phyloP scores from a whole-genome alignment of 2,329 filamentous ascomycete genomes.

The Neopestalotiopsis clavispora region DNA sequence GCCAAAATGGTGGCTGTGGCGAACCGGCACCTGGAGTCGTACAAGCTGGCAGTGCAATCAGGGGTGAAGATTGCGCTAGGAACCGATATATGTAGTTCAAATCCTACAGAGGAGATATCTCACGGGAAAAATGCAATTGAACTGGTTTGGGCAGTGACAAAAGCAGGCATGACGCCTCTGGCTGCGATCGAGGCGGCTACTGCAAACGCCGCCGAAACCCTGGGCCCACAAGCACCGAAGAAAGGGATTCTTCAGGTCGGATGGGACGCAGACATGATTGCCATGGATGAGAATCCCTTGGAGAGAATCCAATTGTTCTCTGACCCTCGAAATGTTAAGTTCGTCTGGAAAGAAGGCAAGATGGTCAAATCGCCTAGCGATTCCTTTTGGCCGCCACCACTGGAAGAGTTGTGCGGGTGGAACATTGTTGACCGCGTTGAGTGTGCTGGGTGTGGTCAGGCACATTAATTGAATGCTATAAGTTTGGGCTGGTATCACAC shows the following conservation, averaged over 20 bases:
- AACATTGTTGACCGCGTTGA: background rate
- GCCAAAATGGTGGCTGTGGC: conserved; percentile 43
- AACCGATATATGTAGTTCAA: conserved; percentile 47
- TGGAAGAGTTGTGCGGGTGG: background rate
- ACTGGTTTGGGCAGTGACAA: conserved; percentile 47
- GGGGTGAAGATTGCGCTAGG: conserved; percentile 54
- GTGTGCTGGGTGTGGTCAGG: background rate
- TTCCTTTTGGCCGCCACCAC: background rate
- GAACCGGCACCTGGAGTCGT: conserved; percentile 40
- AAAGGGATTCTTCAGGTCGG: conserved; percentile 48
- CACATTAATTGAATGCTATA: background rate
- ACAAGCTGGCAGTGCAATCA: conserved; percentile 44
- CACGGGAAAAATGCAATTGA: conserved; percentile 51
- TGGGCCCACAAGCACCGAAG: conserved; percentile 48
- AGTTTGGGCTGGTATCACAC: background rate
- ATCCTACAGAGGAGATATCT: conserved; percentile 32
- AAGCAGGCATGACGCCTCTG: conserved; percentile 53
- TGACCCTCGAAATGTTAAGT: conserved; percentile 44
- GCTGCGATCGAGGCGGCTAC: conserved; percentile 57
- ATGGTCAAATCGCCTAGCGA: conserved; percentile 39
- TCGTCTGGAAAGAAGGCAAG: conserved; percentile 48
- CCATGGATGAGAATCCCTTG: conserved; percentile 46
- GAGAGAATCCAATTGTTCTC: conserved; percentile 46
- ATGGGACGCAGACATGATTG: conserved; percentile 55
- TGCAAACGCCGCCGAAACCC: conserved; percentile 47